Base-by-base conservation (phyloP, 345 rosid genomes). In the Leavenworthia alabamica region DNA sequence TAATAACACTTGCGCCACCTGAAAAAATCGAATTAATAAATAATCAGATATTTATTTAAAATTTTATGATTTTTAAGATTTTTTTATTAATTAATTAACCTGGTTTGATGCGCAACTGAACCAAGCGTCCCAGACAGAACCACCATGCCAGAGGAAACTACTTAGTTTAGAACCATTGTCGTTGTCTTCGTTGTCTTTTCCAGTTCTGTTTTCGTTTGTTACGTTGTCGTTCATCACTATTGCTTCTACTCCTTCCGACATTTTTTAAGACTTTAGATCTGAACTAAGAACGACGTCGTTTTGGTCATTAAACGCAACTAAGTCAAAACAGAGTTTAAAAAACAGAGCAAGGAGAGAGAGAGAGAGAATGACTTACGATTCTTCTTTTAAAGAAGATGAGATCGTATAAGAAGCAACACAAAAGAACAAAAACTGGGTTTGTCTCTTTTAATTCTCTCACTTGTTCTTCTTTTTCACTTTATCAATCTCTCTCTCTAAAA, bases 111-210 rank as follows among this genome's bases (percentile, higher is more conserved):
- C n/a, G n/a, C n/a, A n/a, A n/a, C n/a, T n/a, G n/a, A n/a, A n/a
- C n/a, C n/a, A n/a, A n/a, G 99, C 99, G 68, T 93, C 99, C 99
- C 99, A 93, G 45, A 72, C 86, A 2, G 99, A 93, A 57, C 99
- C 99, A 27, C 99, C 99, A 31, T 93, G 99, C 99, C 99, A 93
- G 28, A 93, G 83, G 54, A 83, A 11, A 76, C 56, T 85, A 70
- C 84, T 93, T 62, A 93, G 63, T 37, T 70, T 66, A 8, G 85
- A 76, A 59, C 81, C 56, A 11, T 41, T 81, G 15, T 46, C 75
- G 6, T 68, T 43, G 12, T 53, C 70, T 26, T 77, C 77, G 40
- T 50, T 20, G 4, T 54, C 74, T 35, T 78, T 78, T 41, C 70
- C 73, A 12, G 66, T 79, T 16, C 67, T 70, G 66, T 53, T 68